Evolutionary conservation across 148 eudicot genomes (phyloP).

Genomic region (Nepenthes mirabilis): DNA sequence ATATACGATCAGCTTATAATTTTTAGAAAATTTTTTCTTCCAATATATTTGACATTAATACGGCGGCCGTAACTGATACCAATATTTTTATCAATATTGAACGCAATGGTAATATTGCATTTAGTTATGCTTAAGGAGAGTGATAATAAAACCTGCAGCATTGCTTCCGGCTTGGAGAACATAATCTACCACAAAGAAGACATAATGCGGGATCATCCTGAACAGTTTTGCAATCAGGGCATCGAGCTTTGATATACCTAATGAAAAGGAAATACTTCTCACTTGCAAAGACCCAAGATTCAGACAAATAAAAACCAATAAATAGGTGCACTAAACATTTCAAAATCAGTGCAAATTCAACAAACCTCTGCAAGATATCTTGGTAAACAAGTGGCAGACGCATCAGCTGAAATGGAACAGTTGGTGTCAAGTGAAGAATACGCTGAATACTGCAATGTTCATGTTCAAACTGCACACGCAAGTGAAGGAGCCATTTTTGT

Average conservation of each 20-base stretch:
- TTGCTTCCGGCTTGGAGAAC: slow-evolving; percentile 72
- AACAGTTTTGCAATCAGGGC: slow-evolving; percentile 47
- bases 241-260: slow-evolving; percentile 77
- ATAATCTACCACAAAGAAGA: slow-evolving; percentile 80
- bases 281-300: neutral
- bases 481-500: slow-evolving; percentile 59
- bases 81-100: no score
- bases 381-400: slow-evolving; percentile 70
- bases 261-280: slow-evolving; percentile 3
- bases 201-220: slow-evolving; percentile 74
- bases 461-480: slow-evolving; percentile 28
- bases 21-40: no score
- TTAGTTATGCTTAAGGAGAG: neutral
- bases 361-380: slow-evolving; percentile 84
- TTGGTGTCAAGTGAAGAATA: slow-evolving; percentile 40
- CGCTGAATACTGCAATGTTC: slow-evolving; percentile 18
- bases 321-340: neutral
- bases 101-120: no score
- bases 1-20: no score
- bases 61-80: no score
- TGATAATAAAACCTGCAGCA: slow-evolving; percentile 70
- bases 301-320: neutral
- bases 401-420: slow-evolving; percentile 77
- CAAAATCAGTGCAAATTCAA: neutral
- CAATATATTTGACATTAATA: no score